Evolutionary conservation across 1,284 basidiomycete genomes (phyloP).

Genomic region (Leccinum pachyderme): DNA sequence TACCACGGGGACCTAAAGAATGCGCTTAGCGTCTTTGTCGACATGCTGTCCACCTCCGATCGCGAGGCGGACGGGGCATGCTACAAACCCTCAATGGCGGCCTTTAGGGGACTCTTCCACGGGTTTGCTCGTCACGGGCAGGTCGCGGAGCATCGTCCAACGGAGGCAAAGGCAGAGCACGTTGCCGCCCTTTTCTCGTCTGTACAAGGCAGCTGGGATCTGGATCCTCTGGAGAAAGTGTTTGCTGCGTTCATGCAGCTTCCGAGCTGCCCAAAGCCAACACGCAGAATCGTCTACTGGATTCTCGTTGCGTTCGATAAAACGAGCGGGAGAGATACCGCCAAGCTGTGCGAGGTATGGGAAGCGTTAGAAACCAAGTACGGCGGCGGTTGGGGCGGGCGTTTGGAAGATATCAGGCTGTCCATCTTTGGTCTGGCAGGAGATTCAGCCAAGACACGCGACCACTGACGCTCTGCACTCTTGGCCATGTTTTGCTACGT

Average conservation of each 20-base stretch:
- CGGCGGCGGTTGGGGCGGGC: conserved; percentile 45
- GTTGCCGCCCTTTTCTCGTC: conserved; percentile 8
- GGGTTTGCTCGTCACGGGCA: conserved; percentile 68
- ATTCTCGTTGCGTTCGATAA: conserved; percentile 60
- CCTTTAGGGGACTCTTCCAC: conserved; percentile 73
- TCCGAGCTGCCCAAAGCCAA: conserved; percentile 42
- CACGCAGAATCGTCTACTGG: conserved; percentile 56
- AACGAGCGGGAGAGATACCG: conserved; percentile 50
- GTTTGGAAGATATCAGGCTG: conserved; percentile 43
- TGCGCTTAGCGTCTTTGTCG: conserved; percentile 60
- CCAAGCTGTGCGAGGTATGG: conserved; percentile 54
- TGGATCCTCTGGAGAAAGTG: conserved; percentile 51
- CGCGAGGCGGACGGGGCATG: conserved; percentile 33
- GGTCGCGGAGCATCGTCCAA: conserved; percentile 1
- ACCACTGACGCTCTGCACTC: neutral
- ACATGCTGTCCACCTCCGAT: conserved; percentile 62
- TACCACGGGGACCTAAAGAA: conserved; percentile 66
- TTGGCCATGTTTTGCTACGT: neutral
- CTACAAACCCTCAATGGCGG: conserved; percentile 47
- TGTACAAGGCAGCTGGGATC: conserved; percentile 44
- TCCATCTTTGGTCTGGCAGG: conserved; percentile 31
- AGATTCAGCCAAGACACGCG: neutral
- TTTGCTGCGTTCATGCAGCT: conserved; percentile 58
- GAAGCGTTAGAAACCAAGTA: conserved; percentile 52
- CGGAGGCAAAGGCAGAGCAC: neutral